Conservation (phyloP, 2,329 filamentous ascomycete species). For the Corinectria fuckeliana region DNA sequence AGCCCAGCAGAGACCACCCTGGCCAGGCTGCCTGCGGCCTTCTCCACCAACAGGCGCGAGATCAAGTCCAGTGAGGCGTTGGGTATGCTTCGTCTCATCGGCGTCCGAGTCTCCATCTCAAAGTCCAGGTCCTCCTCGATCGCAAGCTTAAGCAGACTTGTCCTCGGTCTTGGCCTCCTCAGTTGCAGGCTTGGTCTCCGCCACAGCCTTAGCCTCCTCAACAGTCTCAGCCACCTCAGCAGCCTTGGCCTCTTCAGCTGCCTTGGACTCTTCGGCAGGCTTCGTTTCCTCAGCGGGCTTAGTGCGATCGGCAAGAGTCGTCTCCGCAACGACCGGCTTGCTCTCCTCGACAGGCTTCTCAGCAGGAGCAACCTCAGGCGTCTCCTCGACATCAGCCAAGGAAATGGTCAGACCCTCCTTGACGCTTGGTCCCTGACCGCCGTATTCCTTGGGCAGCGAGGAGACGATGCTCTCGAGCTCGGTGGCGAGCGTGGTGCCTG, state of each 20-base stretch:
- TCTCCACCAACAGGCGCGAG: constrained; percentile 1
- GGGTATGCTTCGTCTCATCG: not conserved
- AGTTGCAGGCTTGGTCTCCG: not conserved
- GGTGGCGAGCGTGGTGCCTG: constrained; percentile 71
- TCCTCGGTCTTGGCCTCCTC: constrained; percentile 14
- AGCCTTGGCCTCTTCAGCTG: not conserved
- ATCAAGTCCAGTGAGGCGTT: not conserved
- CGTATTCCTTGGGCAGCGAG: constrained; percentile 77
- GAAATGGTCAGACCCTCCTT: constrained; percentile 45
- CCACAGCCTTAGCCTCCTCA: not conserved
- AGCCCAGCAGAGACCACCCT: constrained; percentile 7
- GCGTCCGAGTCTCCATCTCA: not conserved
- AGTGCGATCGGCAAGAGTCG: constrained; percentile 5
- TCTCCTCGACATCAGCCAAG: constrained; percentile 29
- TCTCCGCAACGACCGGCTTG: constrained; percentile 13
- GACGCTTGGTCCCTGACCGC: constrained; percentile 67
- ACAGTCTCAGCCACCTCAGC: constrained; percentile 5
- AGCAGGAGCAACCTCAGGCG: constrained; percentile 16
- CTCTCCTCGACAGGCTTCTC: constrained; percentile 30
- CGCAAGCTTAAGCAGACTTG: constrained; percentile 9
- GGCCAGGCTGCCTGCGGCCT: not conserved
- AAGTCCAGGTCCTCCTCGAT: not conserved
- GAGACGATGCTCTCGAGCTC: constrained; percentile 66
- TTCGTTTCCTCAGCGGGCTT: constrained; percentile 14
- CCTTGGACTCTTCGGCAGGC: constrained; percentile 8